Base-by-base conservation (phyloP, 176 grass and related monocot genomes). In the Eleusine coracana region DNA sequence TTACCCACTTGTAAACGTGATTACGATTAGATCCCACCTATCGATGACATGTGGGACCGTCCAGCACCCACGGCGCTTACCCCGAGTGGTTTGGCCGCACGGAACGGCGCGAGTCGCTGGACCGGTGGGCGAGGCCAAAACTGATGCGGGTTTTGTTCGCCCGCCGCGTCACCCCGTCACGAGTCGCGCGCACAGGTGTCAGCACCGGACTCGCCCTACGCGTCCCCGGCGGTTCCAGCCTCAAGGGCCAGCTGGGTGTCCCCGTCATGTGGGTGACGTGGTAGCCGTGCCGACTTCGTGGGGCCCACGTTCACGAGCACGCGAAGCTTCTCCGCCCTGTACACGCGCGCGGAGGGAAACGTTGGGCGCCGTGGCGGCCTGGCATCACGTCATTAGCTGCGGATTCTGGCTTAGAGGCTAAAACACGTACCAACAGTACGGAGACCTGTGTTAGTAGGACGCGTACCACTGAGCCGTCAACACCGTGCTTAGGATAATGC, bases 261-360 rank as follows among this genome's bases (percentile, higher is more conserved):
- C 85, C 44, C 27, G 85, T 90, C 93, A 95, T 59, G 87, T 86
- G 87, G 79, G 70, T 90, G 89, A 94, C 83, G 70, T 84, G 86
- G 79, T 89, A 39, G 2, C 21, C 45, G 55, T 28, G 66, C 60
- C 71, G 70, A 55, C 34, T 8, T 46, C 41, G 81, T 38, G 89
- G 78, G 80, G 2, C 73, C 61, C 70, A 3, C 56, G 5, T 8
- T 39, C 15, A 58, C 25, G 68, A 66, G 14, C 31, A 37, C 10
- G 18, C 65, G 61, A 73, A 83, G 36, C 41, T 60, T 78, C 66
- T 87, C 7, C 54, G 70, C 20, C 16, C 28, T 12, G 28, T 63
- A 76, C 71, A 74, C 68, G 79, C 85, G 66, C 71, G 70, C 71
- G 28, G 52, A 34, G 34, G 10, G 28, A 58, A 2, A 28, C 29